phyloP scores from a whole-genome alignment of 208 protist species.

The Trypanosoma congolense region DNA sequence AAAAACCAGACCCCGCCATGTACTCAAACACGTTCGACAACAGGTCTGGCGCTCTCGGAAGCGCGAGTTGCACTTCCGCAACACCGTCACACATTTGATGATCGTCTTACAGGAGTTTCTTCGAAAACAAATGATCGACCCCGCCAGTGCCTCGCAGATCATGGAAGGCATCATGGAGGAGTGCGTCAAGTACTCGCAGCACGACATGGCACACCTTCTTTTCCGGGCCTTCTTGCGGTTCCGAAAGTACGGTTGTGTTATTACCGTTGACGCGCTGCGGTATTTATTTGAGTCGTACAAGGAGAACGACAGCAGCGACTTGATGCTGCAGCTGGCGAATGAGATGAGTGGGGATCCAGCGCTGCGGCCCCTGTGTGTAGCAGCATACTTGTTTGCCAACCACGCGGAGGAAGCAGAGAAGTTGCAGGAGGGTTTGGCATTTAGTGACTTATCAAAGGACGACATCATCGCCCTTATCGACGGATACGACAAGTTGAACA shows the following conservation, averaged over 20 bases:
- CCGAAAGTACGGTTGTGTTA: conserved; percentile 83
- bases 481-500: conserved; percentile 75
- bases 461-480: conserved; percentile 72
- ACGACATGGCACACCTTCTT: conserved; percentile 87
- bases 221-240: conserved; percentile 87
- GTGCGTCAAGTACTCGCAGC: conserved; percentile 80
- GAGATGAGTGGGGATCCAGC: conserved; percentile 74
- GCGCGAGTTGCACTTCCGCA: conserved; percentile 81
- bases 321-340: conserved; percentile 82
- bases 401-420: conserved; percentile 55
- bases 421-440: conserved; percentile 42
- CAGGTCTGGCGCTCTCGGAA: conserved; percentile 86
- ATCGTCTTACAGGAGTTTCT: conserved; percentile 87
- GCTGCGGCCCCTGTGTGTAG: conserved; percentile 75
- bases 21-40: conserved; percentile 82
- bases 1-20: conserved; percentile 83
- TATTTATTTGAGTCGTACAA: conserved; percentile 87
- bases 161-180: conserved; percentile 87
- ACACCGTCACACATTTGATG: conserved; percentile 88
- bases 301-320: conserved; percentile 66
- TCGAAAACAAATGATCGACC: conserved; percentile 83
- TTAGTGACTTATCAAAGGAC: conserved; percentile 42
- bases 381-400: conserved; percentile 79
- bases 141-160: conserved; percentile 67
- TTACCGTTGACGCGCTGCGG: conserved; percentile 70